Base-by-base conservation (phyloP, 2,329 filamentous ascomycete species). In the Diaporthe vexans region DNA sequence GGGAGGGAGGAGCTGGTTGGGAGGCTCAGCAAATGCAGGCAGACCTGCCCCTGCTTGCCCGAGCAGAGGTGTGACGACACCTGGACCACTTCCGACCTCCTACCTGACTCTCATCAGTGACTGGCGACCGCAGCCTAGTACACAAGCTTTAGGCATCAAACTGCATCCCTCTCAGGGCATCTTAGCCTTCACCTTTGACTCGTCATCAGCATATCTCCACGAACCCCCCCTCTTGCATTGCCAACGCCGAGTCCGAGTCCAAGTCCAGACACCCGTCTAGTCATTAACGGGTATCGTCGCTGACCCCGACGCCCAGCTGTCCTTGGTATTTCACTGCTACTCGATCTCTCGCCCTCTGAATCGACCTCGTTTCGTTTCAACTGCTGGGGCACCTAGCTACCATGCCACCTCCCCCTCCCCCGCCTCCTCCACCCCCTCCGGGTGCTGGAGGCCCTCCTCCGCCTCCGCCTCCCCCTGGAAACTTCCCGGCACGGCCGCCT, bases 401-500 rank as follows among this genome's bases (percentile, higher is more conserved):
- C 29, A 85, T 87, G 83, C 85, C 85, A 79, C 89, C 89, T 69
- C 89, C 91, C 61, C 92, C 93, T 71, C 93, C 93, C 3, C 93
- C 93, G 15, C 93, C 93, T 1, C 94, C 93, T 46, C 91, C 91
- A 72, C 89, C 90, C 48, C 88, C 87, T 59, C 80, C 80, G 51
- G 85, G 83, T 58, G 83, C 84, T 79, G 91, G 90, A 80, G 89
- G 88, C 78, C 92, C 91, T 74, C 92, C 91, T 40, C 91, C 90
- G 51, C 89, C 89, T 26, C 89, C 93, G 65, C 93, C 93, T 29
- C 92, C 92, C 61, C 83, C 84, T 51, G 81, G 81, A 63, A 78
- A 85, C 71, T 78, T 93, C 48, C 90, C 93, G 56, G 81, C 86
- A 35, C 88, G 89, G 78, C 90, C 92, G 52, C 84, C 91, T 11